phyloP scores from a whole-genome alignment of 805 yeast species.

The Blastobotrys terrestris region DNA sequence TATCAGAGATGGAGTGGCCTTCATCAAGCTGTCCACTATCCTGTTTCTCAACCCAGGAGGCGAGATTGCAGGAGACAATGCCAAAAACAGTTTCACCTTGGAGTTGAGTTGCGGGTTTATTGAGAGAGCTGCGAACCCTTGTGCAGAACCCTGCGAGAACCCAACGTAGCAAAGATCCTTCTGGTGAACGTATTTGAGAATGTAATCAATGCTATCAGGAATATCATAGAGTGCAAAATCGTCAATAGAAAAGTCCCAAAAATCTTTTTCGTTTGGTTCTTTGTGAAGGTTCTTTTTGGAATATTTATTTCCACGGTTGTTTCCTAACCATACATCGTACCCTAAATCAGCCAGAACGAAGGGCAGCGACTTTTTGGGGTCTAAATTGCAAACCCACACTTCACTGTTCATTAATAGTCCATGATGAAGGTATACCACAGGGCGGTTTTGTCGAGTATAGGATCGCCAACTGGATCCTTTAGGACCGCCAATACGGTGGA shows the following conservation, averaged over 20 bases:
- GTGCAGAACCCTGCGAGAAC: conserved; percentile 92
- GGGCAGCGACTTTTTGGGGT: conserved; percentile 56
- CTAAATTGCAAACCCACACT: conserved; percentile 55
- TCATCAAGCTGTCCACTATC: conserved; percentile 65
- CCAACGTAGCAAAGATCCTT: conserved; percentile 64
- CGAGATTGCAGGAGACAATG: conserved; percentile 90
- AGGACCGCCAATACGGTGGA: conserved; percentile 53
- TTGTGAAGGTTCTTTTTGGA: conserved; percentile 65
- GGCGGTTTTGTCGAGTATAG: conserved; percentile 12
- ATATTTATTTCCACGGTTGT: conserved; percentile 89
- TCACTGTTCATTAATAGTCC: conserved; percentile 89
- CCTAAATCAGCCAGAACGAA: conserved; percentile 72
- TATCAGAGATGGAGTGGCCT: conserved; percentile 69
- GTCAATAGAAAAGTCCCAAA: conserved; percentile 89
- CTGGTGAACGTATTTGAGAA: conserved; percentile 46
- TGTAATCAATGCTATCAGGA: conserved; percentile 74
- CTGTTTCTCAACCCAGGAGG: conserved; percentile 79
- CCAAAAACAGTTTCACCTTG: conserved; percentile 55
- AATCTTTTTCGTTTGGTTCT: conserved; percentile 41
- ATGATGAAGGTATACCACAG: conserved; percentile 79
- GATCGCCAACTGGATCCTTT: conserved; percentile 16
- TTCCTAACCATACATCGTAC: conserved; percentile 93
- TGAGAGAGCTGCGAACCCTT: conserved; percentile 78
- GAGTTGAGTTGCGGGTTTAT: conserved; percentile 54
- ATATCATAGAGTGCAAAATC: conserved; percentile 89